A percentile compares a stretch with the other conserved stretches of the same genome.
Conservation (phyloP, 805 yeast genomes). For the Suhomyces prunicola region DNA sequence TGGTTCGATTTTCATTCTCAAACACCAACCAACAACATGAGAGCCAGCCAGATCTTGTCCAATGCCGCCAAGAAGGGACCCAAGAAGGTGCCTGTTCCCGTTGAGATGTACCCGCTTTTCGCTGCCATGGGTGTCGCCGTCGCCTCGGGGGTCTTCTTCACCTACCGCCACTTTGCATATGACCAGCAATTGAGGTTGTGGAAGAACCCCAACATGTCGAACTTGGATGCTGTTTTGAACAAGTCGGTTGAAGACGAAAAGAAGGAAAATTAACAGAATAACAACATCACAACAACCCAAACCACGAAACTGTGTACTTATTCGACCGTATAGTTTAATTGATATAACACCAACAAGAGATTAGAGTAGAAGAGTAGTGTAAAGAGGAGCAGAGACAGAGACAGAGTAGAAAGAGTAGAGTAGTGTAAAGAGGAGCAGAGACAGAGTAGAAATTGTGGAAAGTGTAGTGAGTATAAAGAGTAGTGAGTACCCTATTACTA, state of each 20-base stretch:
- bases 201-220: conserved; percentile 44
- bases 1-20: background rate
- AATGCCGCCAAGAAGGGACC: conserved; percentile 34
- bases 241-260: conserved; percentile 25
- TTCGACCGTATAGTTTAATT: too few relatives aligned
- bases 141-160: conserved; percentile 37
- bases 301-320: background rate
- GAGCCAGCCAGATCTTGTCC: conserved; percentile 38
- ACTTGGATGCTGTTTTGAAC: conserved; percentile 41
- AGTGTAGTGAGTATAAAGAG: too few relatives aligned
- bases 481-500: too few relatives aligned
- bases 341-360: too few relatives aligned
- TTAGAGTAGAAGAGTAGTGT: too few relatives aligned
- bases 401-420: too few relatives aligned
- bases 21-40: conserved; percentile 23
- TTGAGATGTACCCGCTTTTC: conserved; percentile 47
- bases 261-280: too few relatives aligned
- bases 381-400: too few relatives aligned
- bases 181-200: conserved; percentile 46
- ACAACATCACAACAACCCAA: too few relatives aligned
- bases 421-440: too few relatives aligned
- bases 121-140: conserved; percentile 43
- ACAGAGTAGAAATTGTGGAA: too few relatives aligned
- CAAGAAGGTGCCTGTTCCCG: conserved; percentile 26
- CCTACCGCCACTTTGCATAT: conserved; percentile 47